Conservation (phyloP, 768 basidiomycete genomes). For the Termitomyces sp. region DNA sequence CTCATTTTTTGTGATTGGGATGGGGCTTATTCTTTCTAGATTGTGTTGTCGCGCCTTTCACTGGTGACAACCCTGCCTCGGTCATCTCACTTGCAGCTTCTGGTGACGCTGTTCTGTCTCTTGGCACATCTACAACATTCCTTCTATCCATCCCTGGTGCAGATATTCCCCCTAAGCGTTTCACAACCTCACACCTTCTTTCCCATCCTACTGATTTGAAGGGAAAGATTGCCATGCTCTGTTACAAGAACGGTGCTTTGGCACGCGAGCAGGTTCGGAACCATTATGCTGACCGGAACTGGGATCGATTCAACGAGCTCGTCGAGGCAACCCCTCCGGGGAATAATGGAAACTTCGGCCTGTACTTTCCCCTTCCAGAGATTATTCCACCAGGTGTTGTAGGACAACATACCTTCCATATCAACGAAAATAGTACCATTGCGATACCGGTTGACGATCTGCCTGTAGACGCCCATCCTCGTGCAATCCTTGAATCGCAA, state of each 20-base stretch:
- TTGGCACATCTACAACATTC: slow-evolving; percentile 87
- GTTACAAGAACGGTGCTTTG: slow-evolving; percentile 86
- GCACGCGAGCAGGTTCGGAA: slow-evolving; percentile 77
- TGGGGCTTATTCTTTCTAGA: slow-evolving; percentile 31
- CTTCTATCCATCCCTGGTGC: slow-evolving; percentile 71
- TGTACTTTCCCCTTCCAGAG: slow-evolving; percentile 83
- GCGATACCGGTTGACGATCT: slow-evolving; percentile 30
- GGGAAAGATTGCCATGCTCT: slow-evolving; percentile 84
- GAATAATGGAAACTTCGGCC: slow-evolving; percentile 56
- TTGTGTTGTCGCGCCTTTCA: slow-evolving; percentile 79
- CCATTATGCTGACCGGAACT: slow-evolving; percentile 51
- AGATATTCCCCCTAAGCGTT: slow-evolving; percentile 57
- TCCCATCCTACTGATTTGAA: slow-evolving; percentile 58
- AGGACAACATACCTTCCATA: slow-evolving; percentile 64
- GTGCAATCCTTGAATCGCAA: slow-evolving; percentile 81
- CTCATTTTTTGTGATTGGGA: background rate
- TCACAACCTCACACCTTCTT: slow-evolving; percentile 72
- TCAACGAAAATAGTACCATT: slow-evolving; percentile 17
- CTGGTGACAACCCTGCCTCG: slow-evolving; percentile 87
- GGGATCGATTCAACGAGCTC: slow-evolving; percentile 66
- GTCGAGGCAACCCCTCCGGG: slow-evolving; percentile 52
- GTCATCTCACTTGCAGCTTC: slow-evolving; percentile 69
- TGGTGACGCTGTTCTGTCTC: slow-evolving; percentile 79
- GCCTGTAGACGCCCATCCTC: slow-evolving; percentile 50
- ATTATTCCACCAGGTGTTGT: slow-evolving; percentile 79